Conservation (phyloP, 192 early-diverging fungal species). For the Lobosporangium transversale region DNA sequence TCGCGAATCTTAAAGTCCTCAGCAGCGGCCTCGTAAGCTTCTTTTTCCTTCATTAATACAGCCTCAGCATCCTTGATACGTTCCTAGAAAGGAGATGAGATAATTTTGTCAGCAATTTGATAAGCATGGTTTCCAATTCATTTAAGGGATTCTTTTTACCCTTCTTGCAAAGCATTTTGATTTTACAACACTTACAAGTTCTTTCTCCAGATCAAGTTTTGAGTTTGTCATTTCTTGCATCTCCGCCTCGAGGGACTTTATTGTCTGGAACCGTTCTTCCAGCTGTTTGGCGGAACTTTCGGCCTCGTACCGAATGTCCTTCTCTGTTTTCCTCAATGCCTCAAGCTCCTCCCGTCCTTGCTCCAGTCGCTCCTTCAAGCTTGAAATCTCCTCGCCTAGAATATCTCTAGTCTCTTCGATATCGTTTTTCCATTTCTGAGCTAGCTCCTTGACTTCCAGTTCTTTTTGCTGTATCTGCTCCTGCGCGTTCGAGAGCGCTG, state of each 20-base stretch:
- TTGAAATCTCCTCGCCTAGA: constrained; percentile 43
- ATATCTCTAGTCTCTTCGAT: constrained; percentile 26
- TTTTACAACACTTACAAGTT: constrained; percentile 18
- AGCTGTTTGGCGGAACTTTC: not conserved
- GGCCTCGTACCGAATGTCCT: not conserved
- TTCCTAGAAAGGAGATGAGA: constrained; percentile 20
- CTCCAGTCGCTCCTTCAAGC: not conserved
- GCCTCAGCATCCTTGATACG: constrained; percentile 53
- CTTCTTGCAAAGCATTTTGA: too few species aligned
- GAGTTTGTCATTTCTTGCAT: not conserved
- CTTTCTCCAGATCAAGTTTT: constrained; percentile 13
- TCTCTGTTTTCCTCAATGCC: not conserved
- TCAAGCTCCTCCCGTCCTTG: not conserved
- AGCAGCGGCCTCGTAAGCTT: constrained; percentile 13
- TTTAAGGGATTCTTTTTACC: too few species aligned
- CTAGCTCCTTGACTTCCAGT: constrained; percentile 13
- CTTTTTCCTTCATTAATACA: constrained; percentile 36
- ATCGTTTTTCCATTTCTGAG: constrained; percentile 7
- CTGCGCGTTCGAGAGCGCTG: not conserved
- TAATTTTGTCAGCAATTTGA: not conserved
- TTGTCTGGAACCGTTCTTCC: not conserved
- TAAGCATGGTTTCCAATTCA: too few species aligned
- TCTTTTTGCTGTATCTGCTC: constrained; percentile 8
- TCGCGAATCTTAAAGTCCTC: constrained; percentile 74
- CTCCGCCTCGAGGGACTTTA: constrained; percentile 1